Base-by-base conservation (phyloP, 2,329 filamentous ascomycete species). In the Neofusicoccum laricinum region DNA sequence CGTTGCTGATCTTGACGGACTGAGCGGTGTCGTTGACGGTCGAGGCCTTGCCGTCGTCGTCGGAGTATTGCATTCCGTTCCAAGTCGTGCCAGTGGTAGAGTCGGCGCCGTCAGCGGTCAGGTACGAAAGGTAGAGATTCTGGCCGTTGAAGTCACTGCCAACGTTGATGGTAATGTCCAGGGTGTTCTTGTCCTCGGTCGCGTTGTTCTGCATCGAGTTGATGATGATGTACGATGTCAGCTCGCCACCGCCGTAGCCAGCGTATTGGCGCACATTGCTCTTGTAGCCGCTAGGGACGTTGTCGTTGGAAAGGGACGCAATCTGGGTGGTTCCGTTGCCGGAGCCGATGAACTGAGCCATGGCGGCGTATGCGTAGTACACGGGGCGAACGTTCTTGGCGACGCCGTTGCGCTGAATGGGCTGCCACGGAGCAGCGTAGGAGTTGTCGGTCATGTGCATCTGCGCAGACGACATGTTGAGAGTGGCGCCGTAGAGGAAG, bases 381-480 rank as follows among this genome's bases (percentile, higher is more conserved):
- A 78, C 73, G 1, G 82, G 81, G 30, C 82, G 78, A 10, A 84
- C 80, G 4, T 71, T 75, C 41, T 49, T 43, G 6, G 21, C 19
- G 10, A 50, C 34, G 32, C 74, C 78, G 66, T 79, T 76, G 65
- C 76, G 71, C 17, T 71, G 57, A 41, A 80, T 73, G 15, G 82
- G 82, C 66, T 81, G 78, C 82, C 82, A 84, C 2, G 82, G 80
- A 63, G 78, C 78, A 6, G 81, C 80, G 67, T 80, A 80, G 66
- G 81, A 82, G 71, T 82, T 82, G 71, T 82, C 81, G 10, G 82
- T 84, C 81, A 84, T 83, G 75, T 84, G 82, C 76, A 84, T 79
- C 66, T 82, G 77, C 2, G 84, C 80, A 8, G 79, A 79, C 0
- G 76, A 72, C 59, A 84, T 78, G 66, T 80, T 81, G 45, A 82